Base-by-base conservation (phyloP, 139 green algal genomes). In the Coelastrella sp. region DNA sequence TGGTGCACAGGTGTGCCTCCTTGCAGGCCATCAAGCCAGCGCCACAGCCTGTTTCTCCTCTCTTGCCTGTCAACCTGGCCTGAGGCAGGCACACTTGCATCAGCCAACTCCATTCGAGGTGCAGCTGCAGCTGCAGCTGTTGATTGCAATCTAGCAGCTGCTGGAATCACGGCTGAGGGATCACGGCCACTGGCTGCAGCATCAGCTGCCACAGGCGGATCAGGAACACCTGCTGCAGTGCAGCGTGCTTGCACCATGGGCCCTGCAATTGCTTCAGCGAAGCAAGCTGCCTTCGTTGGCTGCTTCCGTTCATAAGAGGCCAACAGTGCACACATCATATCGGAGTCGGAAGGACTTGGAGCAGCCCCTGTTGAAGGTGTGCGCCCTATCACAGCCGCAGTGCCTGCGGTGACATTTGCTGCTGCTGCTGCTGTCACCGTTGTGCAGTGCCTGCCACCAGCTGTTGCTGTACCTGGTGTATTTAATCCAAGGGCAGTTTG, bases 281-380 rank as follows among this genome's bases (percentile, higher is more conserved):
- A 22, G 65, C 25, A 56, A 56, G 70, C 56, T 57, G 58, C 68
- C 60, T 73, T 60, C 27, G 20, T 84, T n/a, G 72, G n/a, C 22
- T 89, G 70, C 85, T 84, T 83, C 14, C 85, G 85, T 8, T 90
- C 85, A 35, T 66, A 74, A 0, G 85, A 90, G 22, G 73, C 85
- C 85, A 90, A 14, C 25, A 84, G 56, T 8, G 73, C 85, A 90
- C 73, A 84, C 85, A 83, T 22, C 19, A 78, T 27, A 8, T 90
- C 85, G 19, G 68, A 76, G 20, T 90, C 85, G 24, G 74, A 76
- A 7, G 85, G 85, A 76, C 85, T 90, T 14, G 60, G 17, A 14
- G n/a, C 73, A 65, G 24, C 73, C 59, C 24, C 73, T n/a, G 74
- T 78, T 10, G 85, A 84, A 0, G 85, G 74, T 78, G 85, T 84